These are phyloP conservation scores for Cytidiella melzeri DNA, from an alignment of 768 basidiomycete genomes.

Conservation along the genomic window DNA sequence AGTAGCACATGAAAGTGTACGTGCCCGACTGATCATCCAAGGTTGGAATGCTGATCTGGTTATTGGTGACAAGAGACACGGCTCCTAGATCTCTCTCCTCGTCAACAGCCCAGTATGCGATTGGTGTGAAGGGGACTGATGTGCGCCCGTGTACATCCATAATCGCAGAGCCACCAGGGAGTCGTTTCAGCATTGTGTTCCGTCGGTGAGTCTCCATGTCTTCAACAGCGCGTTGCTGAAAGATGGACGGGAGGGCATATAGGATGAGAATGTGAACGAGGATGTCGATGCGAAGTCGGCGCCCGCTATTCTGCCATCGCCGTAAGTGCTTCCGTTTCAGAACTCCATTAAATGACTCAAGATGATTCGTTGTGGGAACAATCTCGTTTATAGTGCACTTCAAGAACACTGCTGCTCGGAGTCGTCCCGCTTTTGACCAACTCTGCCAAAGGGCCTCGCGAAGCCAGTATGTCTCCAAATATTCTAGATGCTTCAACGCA, in stretches of 20 bases:
- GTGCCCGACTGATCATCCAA: neutral
- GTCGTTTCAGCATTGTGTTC: conserved; percentile 5
- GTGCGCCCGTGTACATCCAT: neutral
- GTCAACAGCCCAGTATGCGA: no score
- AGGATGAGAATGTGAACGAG: conserved; percentile 14
- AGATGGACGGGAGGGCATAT: no score
- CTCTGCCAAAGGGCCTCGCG: conserved; percentile 23
- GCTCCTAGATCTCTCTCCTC: conserved; percentile 1
- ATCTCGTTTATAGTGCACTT: no score
- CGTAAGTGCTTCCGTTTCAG: conserved; percentile 28
- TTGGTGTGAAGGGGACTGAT: neutral
- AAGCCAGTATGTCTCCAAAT: conserved; percentile 24
- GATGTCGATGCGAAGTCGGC: conserved; percentile 25
- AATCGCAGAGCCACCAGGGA: no score
- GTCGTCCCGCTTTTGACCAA: no score
- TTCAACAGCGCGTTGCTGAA: conserved; percentile 1
- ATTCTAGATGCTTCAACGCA: conserved; percentile 18
- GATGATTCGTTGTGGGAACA: no score
- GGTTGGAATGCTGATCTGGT: neutral
- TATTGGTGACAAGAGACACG: neutral
- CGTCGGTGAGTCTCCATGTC: neutral
- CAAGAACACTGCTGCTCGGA: no score
- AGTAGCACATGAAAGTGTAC: neutral
- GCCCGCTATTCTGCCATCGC: conserved; percentile 20
- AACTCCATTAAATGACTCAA: conserved; percentile 32